A percentile compares a stretch with the other conserved stretches of the same genome.
These are phyloP conservation scores for Colletotrichum sp. DNA, from an alignment of 2,329 filamentous ascomycete species.

Conservation along the genomic window DNA sequence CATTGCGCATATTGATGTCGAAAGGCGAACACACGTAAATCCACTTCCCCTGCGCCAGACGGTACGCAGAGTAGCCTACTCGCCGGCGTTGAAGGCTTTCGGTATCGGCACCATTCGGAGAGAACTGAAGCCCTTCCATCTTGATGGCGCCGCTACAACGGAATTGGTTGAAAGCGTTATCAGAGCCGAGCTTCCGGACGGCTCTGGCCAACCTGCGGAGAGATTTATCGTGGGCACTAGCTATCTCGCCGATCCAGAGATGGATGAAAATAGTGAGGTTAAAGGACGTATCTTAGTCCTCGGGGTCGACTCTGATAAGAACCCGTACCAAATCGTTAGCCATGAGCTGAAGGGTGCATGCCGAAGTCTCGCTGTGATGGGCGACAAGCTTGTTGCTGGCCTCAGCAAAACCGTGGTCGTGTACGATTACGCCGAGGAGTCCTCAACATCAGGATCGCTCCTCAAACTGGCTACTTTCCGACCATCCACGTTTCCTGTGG, in stretches of 20 bases:
- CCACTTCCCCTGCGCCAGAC: conserved; percentile 81
- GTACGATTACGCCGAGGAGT: conserved; percentile 61
- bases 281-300: conserved; percentile 84
- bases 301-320: conserved; percentile 77
- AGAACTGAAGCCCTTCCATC: conserved; percentile 69
- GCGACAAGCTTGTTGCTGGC: conserved; percentile 81
- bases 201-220: conserved; percentile 64
- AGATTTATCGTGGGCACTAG: conserved; percentile 92
- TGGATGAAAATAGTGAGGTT: conserved; percentile 49
- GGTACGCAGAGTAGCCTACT: conserved; percentile 87
- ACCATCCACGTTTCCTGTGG: conserved; percentile 83
- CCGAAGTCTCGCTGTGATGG: conserved; percentile 76
- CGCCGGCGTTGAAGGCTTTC: conserved; percentile 78
- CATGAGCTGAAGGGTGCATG: conserved; percentile 80
- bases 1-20: conserved; percentile 81
- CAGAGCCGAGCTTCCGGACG: conserved; percentile 71
- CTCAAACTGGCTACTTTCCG: conserved; percentile 78
- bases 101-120: conserved; percentile 86
- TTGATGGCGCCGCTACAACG: conserved; percentile 51
- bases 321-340: conserved; percentile 74
- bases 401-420: conserved; percentile 85
- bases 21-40: conserved; percentile 87
- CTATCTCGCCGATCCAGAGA: conserved; percentile 68
- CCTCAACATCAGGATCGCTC: conserved; percentile 61
- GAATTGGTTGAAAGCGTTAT: conserved; percentile 90